Evolutionary conservation across 1,284 basidiomycete genomes (phyloP).

Genomic region (Ustilago cynodontis): DNA sequence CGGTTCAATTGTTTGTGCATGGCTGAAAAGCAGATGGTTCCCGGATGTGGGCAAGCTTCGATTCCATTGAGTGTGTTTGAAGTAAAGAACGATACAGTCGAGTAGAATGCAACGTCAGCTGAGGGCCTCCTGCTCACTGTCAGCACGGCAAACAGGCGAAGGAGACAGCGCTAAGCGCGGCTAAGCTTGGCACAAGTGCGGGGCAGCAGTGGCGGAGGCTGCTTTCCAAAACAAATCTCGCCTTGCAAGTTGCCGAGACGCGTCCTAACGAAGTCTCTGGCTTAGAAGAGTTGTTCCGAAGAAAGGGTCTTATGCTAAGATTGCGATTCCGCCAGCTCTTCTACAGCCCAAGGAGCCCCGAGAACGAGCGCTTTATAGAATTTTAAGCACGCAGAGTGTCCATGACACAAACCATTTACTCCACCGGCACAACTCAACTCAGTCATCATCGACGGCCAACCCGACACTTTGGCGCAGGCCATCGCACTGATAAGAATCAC

Average conservation of each 20-base stretch:
- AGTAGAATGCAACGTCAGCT: background rate
- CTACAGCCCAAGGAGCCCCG: constrained; percentile 7
- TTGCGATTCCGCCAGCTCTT: constrained; percentile 7
- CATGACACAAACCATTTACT: background rate
- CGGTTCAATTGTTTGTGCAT: too few relatives aligned
- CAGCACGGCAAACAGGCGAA: background rate
- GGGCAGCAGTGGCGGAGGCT: too few relatives aligned
- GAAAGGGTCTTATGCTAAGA: background rate
- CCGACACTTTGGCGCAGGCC: background rate
- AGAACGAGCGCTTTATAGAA: constrained; percentile 4
- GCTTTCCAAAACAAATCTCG: background rate
- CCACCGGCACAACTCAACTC: constrained; percentile 6
- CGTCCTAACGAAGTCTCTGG: background rate
- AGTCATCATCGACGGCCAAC: constrained; percentile 8
- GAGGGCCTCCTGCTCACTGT: background rate
- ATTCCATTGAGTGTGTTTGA: too few relatives aligned
- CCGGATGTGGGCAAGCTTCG: background rate
- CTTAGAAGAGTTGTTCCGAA: background rate
- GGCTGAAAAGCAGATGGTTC: background rate
- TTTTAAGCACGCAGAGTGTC: background rate
- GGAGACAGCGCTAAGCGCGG: constrained; percentile 5
- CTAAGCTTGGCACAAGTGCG: background rate
- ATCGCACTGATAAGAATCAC: background rate
- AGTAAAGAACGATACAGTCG: too few relatives aligned
- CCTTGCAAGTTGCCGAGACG: constrained; percentile 6